phyloP scores from a whole-genome alignment of 2,329 filamentous ascomycete species.

The Cryphonectria naterciae region DNA sequence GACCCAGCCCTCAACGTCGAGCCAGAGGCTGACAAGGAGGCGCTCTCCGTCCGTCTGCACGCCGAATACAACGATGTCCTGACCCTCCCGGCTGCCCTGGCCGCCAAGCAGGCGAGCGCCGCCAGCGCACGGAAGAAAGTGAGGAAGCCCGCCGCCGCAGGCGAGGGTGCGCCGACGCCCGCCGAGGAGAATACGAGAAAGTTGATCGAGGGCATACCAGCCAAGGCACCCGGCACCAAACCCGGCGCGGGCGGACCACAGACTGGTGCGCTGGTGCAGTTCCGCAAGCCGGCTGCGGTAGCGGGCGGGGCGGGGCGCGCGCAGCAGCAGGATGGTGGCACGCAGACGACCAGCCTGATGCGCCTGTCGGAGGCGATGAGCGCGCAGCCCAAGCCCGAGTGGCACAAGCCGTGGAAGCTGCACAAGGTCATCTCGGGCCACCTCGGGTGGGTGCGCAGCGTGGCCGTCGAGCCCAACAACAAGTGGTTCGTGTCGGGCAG shows the following conservation, averaged over 20 bases:
- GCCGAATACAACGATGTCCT: conserved; percentile 79
- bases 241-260: conserved; percentile 33
- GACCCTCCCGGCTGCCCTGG: conserved; percentile 76
- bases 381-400: conserved; percentile 73
- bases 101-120: conserved; percentile 74
- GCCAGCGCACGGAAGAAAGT: conserved; percentile 67
- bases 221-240: conserved; percentile 39
- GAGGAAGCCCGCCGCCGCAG: conserved; percentile 48
- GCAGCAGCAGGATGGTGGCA: conserved; percentile 37
- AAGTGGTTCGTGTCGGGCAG: conserved; percentile 97
- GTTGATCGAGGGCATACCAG: conserved; percentile 68
- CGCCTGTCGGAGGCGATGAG: conserved; percentile 37
- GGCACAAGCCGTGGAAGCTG: conserved; percentile 98
- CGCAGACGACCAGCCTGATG: conserved; percentile 43
- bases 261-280: conserved; percentile 44
- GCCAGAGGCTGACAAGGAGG: conserved; percentile 45
- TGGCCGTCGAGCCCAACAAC: conserved; percentile 94
- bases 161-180: conserved; percentile 36
- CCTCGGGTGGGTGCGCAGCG: conserved; percentile 86
- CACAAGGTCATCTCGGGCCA: conserved; percentile 98
- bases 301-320: conserved; percentile 31
- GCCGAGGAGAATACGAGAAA: conserved; percentile 59
- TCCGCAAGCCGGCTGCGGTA: conserved; percentile 31
- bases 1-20: conserved; percentile 45
- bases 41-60: conserved; percentile 62